A percentile compares a stretch with the other conserved stretches of the same genome.
Conservation (phyloP, 345 rosid species). For the Erodium maritimum region DNA sequence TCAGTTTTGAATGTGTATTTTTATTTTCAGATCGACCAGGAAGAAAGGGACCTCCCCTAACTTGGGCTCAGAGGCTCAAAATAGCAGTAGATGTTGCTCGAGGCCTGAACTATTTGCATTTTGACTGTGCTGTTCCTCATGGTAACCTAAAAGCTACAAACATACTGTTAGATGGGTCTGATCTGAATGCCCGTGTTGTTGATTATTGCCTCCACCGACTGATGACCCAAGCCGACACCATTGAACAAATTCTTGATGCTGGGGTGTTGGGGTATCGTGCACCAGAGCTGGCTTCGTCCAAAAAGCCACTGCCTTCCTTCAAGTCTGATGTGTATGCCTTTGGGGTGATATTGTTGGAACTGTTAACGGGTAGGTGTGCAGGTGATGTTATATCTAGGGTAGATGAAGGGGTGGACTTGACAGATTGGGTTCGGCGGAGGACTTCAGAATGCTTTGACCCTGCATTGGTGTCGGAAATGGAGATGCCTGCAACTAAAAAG, state of each 20-base stretch:
- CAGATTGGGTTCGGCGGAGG: conserved; percentile 72
- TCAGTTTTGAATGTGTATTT: too few relatives aligned
- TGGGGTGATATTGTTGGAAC: conserved; percentile 70
- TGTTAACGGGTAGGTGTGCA: conserved; percentile 80
- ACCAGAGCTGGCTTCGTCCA: conserved; percentile 80
- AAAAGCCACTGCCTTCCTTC: conserved; percentile 85
- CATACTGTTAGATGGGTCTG: conserved; percentile 70
- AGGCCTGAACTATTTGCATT: conserved; percentile 95
- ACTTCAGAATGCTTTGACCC: conserved; percentile 60
- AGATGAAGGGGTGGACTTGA: conserved; percentile 65
- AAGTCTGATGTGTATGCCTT: conserved; percentile 95
- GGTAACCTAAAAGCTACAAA: conserved; percentile 92
- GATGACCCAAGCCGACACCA: conserved; percentile 91
- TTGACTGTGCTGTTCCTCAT: conserved; percentile 84
- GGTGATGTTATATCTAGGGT: conserved; percentile 85
- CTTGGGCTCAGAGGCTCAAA: conserved; percentile 83
- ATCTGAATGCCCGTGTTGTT: conserved; percentile 87
- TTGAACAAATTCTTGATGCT: conserved; percentile 87
- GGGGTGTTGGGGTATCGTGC: conserved; percentile 90
- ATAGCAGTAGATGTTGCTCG: conserved; percentile 92
- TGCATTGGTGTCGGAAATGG: conserved; percentile 38
- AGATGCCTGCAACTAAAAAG: conserved; percentile 50
- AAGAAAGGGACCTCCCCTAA: conserved; percentile 68
- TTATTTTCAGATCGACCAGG: conserved; percentile 73
- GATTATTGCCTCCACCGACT: conserved; percentile 91